Evolutionary conservation across 257 asterid genomes (phyloP), one percentile per base, ranked within the genome.

Genomic region (Solanum sitiens): DNA sequence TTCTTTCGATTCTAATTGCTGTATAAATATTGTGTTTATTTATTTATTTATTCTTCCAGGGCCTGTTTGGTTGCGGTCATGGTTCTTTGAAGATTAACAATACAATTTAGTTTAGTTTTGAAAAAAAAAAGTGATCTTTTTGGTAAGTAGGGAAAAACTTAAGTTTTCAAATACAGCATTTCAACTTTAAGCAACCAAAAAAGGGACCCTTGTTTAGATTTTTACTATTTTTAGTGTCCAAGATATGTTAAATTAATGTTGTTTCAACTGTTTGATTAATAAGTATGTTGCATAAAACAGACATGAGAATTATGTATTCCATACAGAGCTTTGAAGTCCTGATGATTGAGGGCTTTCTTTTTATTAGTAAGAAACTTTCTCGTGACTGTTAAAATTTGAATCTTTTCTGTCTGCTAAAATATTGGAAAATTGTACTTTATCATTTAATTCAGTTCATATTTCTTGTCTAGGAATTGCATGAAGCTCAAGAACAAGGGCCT

Each of bases 271-370:
- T 89, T 74, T 86, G 89, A 86, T 85, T 93, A 91, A 93, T 74
- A 86, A 86, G 79, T 86, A 74, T 70, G 73, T 86, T 90, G 91
- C 90, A 85, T 86, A 74, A 86, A 87, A 88, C 88, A 91, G 92
- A 86, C 90, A 67, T 74, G 86, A 86, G 88, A 88, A 89, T 86
- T 89, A 80, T 90, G 92, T 89, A 53, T 91, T 85, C 90, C 83
- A 88, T 89, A 87, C 92, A 92, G 93, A 89, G 91, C 89, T 88
- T 77, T 90, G 92, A 91, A 88, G 89, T 91, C 94, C 92, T 88
- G 98, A 94, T 92, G 98, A 88, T 93, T 89, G 95, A 92, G 95
- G 98, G 94, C 94, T 90, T 91, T 93, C 92, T 91, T 72, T 91
- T 91, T 95, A 94, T 95, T 91, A 91, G 98, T 96, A 94, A 96